Conservation (phyloP, 2,329 filamentous ascomycete genomes). For the Ascochyta koolunga region DNA sequence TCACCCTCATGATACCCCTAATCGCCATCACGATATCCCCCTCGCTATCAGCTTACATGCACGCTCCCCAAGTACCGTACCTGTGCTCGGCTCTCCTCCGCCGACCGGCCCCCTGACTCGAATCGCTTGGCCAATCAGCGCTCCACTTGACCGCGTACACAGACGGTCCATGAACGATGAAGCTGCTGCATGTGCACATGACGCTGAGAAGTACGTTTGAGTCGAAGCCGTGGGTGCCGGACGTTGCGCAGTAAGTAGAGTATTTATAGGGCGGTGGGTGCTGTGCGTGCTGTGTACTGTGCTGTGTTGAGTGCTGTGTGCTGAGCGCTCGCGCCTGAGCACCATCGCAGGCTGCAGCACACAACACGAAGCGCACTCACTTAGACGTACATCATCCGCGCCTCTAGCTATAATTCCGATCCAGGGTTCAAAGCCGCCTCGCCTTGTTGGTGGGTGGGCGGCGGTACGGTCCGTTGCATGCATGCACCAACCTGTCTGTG, state of each 20-base stretch:
- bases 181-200: slow-evolving; percentile 2
- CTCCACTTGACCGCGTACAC: slow-evolving; percentile 6
- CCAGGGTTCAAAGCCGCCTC: slow-evolving; percentile 26
- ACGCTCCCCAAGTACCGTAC: too few relatives aligned
- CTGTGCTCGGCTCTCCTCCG: slow-evolving; percentile 13
- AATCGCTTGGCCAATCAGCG: slow-evolving; percentile 13
- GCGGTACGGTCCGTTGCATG: slow-evolving; percentile 28
- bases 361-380: slow-evolving; percentile 3
- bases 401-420: too few relatives aligned
- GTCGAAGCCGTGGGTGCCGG: neutral
- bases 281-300: too few relatives aligned
- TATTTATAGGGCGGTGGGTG: too few relatives aligned
- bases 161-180: neutral
- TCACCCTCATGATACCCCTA: too few relatives aligned
- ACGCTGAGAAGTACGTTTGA: slow-evolving; percentile 9
- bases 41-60: neutral
- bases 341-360: neutral
- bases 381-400: too few relatives aligned
- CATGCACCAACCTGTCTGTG: too few relatives aligned
- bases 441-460: neutral
- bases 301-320: too few relatives aligned
- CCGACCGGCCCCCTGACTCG: neutral
- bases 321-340: neutral
- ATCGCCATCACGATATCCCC: too few relatives aligned
- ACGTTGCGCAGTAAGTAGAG: too few relatives aligned